Conservation (phyloP, 768 basidiomycete genomes). For the Kwoniella pini region DNA sequence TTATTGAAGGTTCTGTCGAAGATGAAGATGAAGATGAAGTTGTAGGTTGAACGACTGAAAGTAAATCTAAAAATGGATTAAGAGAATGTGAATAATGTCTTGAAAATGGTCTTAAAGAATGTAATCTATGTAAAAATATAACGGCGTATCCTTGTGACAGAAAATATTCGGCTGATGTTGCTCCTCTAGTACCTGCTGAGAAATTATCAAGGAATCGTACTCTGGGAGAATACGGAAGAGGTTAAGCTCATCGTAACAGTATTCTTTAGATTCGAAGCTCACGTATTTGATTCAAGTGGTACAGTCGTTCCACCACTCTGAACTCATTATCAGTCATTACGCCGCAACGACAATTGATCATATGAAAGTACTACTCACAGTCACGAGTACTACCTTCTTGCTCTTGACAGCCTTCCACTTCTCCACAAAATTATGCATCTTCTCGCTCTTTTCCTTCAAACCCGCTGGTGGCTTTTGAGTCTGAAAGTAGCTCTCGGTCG, state of each 20-base stretch:
- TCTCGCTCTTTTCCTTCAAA: slow-evolving; percentile 68
- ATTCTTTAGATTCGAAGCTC: slow-evolving; percentile 57
- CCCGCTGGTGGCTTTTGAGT: slow-evolving; percentile 77
- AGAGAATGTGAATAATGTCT: slow-evolving; percentile 97
- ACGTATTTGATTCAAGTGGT: slow-evolving; percentile 98
- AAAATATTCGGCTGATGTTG: slow-evolving; percentile 98
- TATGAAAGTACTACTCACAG: no score
- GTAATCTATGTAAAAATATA: slow-evolving; percentile 97
- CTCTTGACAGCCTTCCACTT: slow-evolving; percentile 64
- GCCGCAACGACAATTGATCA: no score
- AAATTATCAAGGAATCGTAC: slow-evolving; percentile 99
- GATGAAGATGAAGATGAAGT: slow-evolving; percentile 25
- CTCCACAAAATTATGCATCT: slow-evolving; percentile 69
- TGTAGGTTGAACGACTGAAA: slow-evolving; percentile 62
- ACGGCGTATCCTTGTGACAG: slow-evolving; percentile 86
- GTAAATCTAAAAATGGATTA: slow-evolving; percentile 94
- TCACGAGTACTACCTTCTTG: slow-evolving; percentile 85
- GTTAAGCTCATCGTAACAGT: slow-evolving; percentile 25
- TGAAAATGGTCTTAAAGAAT: slow-evolving; percentile 96
- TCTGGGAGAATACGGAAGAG: slow-evolving; percentile 58
- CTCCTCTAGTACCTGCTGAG: slow-evolving; percentile 97
- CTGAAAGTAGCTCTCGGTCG: slow-evolving; percentile 84
- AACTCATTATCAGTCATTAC: no score
- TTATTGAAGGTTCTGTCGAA: slow-evolving; percentile 58
- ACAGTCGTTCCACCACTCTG: slow-evolving; percentile 99